Evolutionary conservation across 768 basidiomycete species (phyloP), one percentile per base, ranked within the genome.

Genomic region (Ephemerocybe angulata): DNA sequence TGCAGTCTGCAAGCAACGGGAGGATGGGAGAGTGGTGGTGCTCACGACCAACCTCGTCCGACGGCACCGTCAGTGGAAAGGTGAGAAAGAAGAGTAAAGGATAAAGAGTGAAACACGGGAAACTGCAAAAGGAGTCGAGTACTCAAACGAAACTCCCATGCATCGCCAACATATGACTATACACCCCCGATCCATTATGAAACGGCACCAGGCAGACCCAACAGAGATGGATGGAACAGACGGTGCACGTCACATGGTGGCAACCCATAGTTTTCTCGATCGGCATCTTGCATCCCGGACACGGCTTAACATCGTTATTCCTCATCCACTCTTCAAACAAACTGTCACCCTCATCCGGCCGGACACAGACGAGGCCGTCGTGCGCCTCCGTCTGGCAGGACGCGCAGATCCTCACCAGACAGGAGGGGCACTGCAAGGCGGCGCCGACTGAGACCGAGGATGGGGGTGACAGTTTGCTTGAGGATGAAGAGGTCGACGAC

Each of bases 141-240:
- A n/a, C n/a, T 56, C 55, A 63, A 48, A 50, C 56, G 51, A 86
- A 85, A 28, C 82, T 77, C 4, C 89, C 88, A 66, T 92, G 90
- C 43, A 67, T 70, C 4, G 58, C 53, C 6, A 82, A 79, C 90
- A 92, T 92, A 64, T 92, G 90, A 0, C 77, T 79, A 60, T 92
- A 92, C n/a, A 91, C 86, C 10, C 83, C 86, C 13, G 83, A 71
- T 2, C 86, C 84, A 31, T 75, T 72, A 0, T 80, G 78, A 68
- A 90, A 92, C 38, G 85, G 88, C 67, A 77, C 68, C 65, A 88
- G 61, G 65, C 90, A 93, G 22, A 82, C 82, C 90, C 90, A 92
- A 55, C 90, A 93, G 1, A 85, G 85, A 64, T 93, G 90, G 0
- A 86, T 84, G 60, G 81, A 78, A 65, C 90, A 93, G 29, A 78